These are phyloP conservation scores for Coemansia sp. DNA, from an alignment of 192 early-diverging fungal species.

Conservation along the genomic window DNA sequence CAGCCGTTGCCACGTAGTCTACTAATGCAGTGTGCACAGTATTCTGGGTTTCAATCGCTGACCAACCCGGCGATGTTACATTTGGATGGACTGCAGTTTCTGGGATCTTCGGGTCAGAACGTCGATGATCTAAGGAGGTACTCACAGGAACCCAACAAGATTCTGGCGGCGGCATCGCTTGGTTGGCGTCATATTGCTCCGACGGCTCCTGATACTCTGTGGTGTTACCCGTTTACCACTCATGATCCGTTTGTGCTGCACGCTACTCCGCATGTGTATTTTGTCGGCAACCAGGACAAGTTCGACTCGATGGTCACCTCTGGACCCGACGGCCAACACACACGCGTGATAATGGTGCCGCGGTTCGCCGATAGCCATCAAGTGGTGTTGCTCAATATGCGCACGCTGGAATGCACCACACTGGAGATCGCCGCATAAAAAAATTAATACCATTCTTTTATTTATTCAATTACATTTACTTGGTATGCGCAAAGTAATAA, in stretches of 20 bases:
- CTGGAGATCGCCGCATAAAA: slow-evolving; percentile 9
- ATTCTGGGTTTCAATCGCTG: slow-evolving; percentile 63
- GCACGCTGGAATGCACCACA: slow-evolving; percentile 58
- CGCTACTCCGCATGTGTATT: slow-evolving; percentile 78
- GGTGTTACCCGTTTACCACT: slow-evolving; percentile 89
- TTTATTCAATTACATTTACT: slow-evolving; percentile 1
- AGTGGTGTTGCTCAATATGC: slow-evolving; percentile 79
- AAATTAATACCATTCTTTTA: not conserved
- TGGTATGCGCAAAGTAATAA: slow-evolving; percentile 22
- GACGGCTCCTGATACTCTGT: slow-evolving; percentile 91
- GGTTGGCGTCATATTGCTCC: slow-evolving; percentile 90
- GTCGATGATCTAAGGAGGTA: slow-evolving; percentile 85
- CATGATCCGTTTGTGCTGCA: slow-evolving; percentile 85
- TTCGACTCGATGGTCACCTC: slow-evolving; percentile 61
- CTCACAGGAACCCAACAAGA: slow-evolving; percentile 56
- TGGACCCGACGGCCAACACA: slow-evolving; percentile 59
- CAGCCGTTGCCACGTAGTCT: slow-evolving; percentile 76
- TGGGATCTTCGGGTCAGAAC: slow-evolving; percentile 85
- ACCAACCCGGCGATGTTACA: slow-evolving; percentile 82
- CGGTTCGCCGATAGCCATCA: slow-evolving; percentile 65
- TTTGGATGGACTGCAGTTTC: slow-evolving; percentile 66
- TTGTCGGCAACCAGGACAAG: slow-evolving; percentile 82
- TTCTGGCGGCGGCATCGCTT: slow-evolving; percentile 71
- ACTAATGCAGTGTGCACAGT: slow-evolving; percentile 61
- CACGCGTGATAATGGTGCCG: slow-evolving; percentile 76